Conservation (phyloP, 805 yeast genomes). For the Helenozyma baotianmanensis region DNA sequence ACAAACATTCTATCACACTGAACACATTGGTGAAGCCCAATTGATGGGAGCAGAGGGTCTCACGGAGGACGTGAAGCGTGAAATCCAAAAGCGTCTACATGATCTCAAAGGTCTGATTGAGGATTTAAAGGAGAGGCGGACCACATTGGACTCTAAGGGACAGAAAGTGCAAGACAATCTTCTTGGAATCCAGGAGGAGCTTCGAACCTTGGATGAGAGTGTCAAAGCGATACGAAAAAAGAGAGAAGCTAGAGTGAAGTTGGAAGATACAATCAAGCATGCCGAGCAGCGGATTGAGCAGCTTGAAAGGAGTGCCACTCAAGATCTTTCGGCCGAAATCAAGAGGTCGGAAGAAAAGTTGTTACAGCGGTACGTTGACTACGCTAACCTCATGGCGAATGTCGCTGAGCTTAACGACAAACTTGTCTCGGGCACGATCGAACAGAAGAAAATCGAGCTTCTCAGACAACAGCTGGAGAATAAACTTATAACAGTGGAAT, state of each 20-base stretch:
- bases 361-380: slow-evolving; percentile 14
- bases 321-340: slow-evolving; percentile 40
- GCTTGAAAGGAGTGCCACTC: slow-evolving; percentile 20
- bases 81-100: slow-evolving; percentile 15
- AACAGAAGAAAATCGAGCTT: slow-evolving; percentile 11
- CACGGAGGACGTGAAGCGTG: slow-evolving; percentile 18
- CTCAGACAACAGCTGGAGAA: slow-evolving; percentile 11
- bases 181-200: slow-evolving; percentile 5
- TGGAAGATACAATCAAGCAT: slow-evolving; percentile 23
- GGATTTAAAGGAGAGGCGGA: slow-evolving; percentile 8
- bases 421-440: slow-evolving; percentile 4
- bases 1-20: slow-evolving; percentile 45
- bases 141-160: slow-evolving; percentile 4
- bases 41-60: slow-evolving; percentile 32
- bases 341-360: slow-evolving; percentile 26
- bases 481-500: slow-evolving; percentile 13
- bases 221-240: slow-evolving; percentile 21
- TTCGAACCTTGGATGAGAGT: slow-evolving; percentile 12
- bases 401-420: slow-evolving; percentile 15
- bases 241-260: slow-evolving; percentile 22
- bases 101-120: slow-evolving; percentile 12
- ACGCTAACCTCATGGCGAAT: slow-evolving; percentile 16
- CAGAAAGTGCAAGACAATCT: slow-evolving; percentile 3
- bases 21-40: slow-evolving; percentile 25
- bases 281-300: slow-evolving; percentile 9